phyloP scores from a whole-genome alignment of 2,329 filamentous ascomycete species.

The Teratosphaeria zuluensis region DNA sequence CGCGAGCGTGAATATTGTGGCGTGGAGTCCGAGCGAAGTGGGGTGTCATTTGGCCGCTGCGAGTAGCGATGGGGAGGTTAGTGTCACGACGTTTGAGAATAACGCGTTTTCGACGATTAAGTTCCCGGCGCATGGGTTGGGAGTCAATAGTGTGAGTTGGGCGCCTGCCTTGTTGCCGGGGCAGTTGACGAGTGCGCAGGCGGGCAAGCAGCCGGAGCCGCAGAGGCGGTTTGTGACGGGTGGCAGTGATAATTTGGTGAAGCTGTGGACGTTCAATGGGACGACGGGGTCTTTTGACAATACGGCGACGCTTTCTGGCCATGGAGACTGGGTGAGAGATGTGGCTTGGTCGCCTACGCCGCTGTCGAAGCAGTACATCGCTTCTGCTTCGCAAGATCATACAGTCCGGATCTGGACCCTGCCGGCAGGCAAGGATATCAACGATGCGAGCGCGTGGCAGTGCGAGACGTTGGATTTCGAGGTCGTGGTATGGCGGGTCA shows the following conservation, averaged over 20 bases:
- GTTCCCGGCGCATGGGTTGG: slow-evolving; percentile 85
- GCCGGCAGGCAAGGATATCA: slow-evolving; percentile 29
- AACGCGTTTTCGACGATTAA: slow-evolving; percentile 83
- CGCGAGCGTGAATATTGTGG: slow-evolving; percentile 90
- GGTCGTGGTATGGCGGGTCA: slow-evolving; percentile 85
- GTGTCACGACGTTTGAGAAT: slow-evolving; percentile 93
- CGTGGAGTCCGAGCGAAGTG: slow-evolving; percentile 94
- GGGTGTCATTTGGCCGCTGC: slow-evolving; percentile 93
- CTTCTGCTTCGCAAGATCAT: slow-evolving; percentile 90
- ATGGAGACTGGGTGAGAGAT: slow-evolving; percentile 94
- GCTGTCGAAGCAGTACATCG: slow-evolving; percentile 92
- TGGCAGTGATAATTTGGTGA: slow-evolving; percentile 85
- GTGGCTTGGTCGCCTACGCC: slow-evolving; percentile 96
- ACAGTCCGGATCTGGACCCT: slow-evolving; percentile 93
- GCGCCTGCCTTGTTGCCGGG: slow-evolving; percentile 77
- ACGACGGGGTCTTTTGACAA: slow-evolving; percentile 26
- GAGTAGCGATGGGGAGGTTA: slow-evolving; percentile 86
- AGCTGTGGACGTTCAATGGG: slow-evolving; percentile 78
- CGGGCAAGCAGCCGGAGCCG: slow-evolving; percentile 26
- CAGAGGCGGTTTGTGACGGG: slow-evolving; percentile 86
- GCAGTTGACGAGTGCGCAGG: slow-evolving; percentile 61
- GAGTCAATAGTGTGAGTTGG: slow-evolving; percentile 94
- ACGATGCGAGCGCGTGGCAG: slow-evolving; percentile 60
- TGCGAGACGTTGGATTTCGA: slow-evolving; percentile 82
- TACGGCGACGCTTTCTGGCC: slow-evolving; percentile 61